Evolutionary conservation across 495 filamentous ascomycete genomes (phyloP).

Genomic region (Penicillium bovifimosum): DNA sequence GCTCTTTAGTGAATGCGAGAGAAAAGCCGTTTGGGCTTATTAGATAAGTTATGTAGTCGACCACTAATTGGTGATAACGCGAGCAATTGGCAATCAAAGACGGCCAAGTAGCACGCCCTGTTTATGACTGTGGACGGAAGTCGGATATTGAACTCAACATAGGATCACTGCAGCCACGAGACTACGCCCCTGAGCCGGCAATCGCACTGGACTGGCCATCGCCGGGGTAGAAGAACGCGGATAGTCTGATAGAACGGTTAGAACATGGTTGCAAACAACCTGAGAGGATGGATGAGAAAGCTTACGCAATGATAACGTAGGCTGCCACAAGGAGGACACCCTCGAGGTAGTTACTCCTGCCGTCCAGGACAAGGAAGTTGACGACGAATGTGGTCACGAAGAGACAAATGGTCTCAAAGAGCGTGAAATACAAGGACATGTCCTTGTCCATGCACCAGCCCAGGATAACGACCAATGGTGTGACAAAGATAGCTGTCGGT

Average conservation of each 20-base stretch:
- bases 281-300: background rate
- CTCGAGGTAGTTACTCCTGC: conserved; percentile 83
- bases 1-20: too few species aligned
- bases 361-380: conserved; percentile 86
- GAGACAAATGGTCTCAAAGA: conserved; percentile 83
- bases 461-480: conserved; percentile 81
- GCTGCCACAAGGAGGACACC: conserved; percentile 75
- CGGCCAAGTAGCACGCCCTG: too few species aligned
- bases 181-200: conserved; percentile 13
- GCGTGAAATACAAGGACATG: conserved; percentile 86
- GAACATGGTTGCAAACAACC: background rate
- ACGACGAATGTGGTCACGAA: conserved; percentile 85
- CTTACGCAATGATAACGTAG: conserved; percentile 56
- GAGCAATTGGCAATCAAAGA: too few species aligned
- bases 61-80: too few species aligned
- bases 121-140: too few species aligned
- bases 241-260: conserved; percentile 21
- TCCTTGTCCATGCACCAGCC: conserved; percentile 78
- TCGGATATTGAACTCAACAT: too few species aligned
- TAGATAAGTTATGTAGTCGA: too few species aligned
- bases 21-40: too few species aligned
- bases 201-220: conserved; percentile 21
- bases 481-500: conserved; percentile 75
- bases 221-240: conserved; percentile 36
- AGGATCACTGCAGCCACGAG: too few species aligned